Percentiles rank a stretch among this genome's conserved stretches.
Conservation (phyloP, 208 protist species). For the Trypanosomatidae sp. region DNA sequence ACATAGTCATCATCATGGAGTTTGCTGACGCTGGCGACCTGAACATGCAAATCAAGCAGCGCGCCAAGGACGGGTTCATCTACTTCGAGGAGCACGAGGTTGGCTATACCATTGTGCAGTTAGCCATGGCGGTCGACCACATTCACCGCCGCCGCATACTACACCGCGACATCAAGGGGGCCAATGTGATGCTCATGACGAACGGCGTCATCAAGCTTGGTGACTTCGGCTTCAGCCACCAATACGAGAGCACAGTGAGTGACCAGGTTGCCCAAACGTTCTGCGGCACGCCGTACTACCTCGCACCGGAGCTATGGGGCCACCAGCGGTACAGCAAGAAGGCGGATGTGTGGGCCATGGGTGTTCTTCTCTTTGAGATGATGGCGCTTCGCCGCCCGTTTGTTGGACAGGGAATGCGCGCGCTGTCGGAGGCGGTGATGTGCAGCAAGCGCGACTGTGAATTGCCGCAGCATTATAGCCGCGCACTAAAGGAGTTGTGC, state of each 20-base stretch:
- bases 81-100: slow-evolving; percentile 87
- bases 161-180: slow-evolving; percentile 88
- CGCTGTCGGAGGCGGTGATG: slow-evolving; percentile 55
- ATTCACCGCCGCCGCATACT: slow-evolving; percentile 85
- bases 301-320: slow-evolving; percentile 91
- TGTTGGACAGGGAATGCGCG: slow-evolving; percentile 71
- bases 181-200: slow-evolving; percentile 84
- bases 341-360: slow-evolving; percentile 91
- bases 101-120: slow-evolving; percentile 80
- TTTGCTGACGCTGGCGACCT: slow-evolving; percentile 85
- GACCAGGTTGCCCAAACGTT: slow-evolving; percentile 79
- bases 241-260: slow-evolving; percentile 81
- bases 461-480: slow-evolving; percentile 59
- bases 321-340: slow-evolving; percentile 92
- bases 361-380: slow-evolving; percentile 83
- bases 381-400: slow-evolving; percentile 79
- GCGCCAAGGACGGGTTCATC: slow-evolving; percentile 37
- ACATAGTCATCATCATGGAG: slow-evolving; percentile 88
- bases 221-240: slow-evolving; percentile 83
- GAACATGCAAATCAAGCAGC: slow-evolving; percentile 79
- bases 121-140: slow-evolving; percentile 82
- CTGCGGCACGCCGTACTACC: slow-evolving; percentile 92
- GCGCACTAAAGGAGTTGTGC: slow-evolving; percentile 59
- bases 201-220: slow-evolving; percentile 84
- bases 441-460: slow-evolving; percentile 60